phyloP scores from a whole-genome alignment of 1,139 yeast species.

The Candida sp. region DNA sequence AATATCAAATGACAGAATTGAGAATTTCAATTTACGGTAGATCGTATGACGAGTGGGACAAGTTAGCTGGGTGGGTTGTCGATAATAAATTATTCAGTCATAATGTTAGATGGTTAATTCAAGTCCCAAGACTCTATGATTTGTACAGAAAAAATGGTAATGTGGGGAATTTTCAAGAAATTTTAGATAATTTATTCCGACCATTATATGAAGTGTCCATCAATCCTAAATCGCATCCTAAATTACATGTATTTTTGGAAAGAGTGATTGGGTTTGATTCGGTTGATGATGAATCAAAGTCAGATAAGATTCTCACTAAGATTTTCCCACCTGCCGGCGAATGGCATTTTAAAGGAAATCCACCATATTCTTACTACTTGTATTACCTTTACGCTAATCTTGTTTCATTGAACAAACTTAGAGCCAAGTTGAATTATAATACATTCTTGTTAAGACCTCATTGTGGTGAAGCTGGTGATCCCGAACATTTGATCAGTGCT shows the following conservation, averaged over 20 bases:
- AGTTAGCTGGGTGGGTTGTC: constrained; percentile 90
- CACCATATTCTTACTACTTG: constrained; percentile 96
- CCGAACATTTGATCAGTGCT: constrained; percentile 92
- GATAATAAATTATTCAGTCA: constrained; percentile 90
- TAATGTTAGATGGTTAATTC: constrained; percentile 96
- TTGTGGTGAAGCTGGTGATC: constrained; percentile 99
- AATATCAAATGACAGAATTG: constrained; percentile 96
- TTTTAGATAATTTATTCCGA: constrained; percentile 72
- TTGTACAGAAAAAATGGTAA: constrained; percentile 76
- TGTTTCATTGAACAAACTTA: constrained; percentile 80
- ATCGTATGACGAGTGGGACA: constrained; percentile 89
- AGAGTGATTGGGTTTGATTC: constrained; percentile 98
- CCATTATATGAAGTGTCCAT: constrained; percentile 93
- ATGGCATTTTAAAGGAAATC: constrained; percentile 79
- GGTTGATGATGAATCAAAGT: constrained; percentile 96
- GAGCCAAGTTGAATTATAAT: constrained; percentile 70
- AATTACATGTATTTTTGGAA: constrained; percentile 80
- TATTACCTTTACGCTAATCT: constrained; percentile 87
- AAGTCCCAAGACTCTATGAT: constrained; percentile 91
- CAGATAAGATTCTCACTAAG: constrained; percentile 69
- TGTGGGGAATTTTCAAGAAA: constrained; percentile 70
- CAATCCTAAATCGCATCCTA: constrained; percentile 84
- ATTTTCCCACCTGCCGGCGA: constrained; percentile 79
- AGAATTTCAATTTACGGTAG: constrained; percentile 95
- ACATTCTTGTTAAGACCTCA: constrained; percentile 95